Evolutionary conservation across 768 basidiomycete species (phyloP).

Genomic region (Clavulina sp.): DNA sequence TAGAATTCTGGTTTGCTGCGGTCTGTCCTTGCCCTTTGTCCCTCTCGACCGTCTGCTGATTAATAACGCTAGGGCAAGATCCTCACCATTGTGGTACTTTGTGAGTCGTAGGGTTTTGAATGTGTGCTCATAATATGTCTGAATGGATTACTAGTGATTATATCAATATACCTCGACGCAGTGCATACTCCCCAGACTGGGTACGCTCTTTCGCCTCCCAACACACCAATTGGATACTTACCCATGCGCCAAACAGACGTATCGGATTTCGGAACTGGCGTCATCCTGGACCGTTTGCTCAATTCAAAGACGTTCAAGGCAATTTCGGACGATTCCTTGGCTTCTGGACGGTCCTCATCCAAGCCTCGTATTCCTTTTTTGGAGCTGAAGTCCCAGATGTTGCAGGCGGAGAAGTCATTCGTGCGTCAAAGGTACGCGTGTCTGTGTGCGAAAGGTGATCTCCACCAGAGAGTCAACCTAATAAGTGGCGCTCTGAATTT

Average conservation of each 20-base stretch:
- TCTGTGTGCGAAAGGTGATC: too few species aligned
- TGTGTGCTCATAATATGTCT: too few species aligned
- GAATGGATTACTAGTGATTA: too few species aligned
- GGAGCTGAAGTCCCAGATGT: not conserved
- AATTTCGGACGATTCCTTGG: not conserved
- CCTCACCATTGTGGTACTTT: conserved; percentile 15
- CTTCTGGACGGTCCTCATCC: not conserved
- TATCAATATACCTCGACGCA: too few species aligned
- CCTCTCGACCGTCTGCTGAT: not conserved
- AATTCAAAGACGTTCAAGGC: not conserved
- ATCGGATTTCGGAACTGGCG: not conserved
- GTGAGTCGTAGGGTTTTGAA: not conserved
- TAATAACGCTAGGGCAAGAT: conserved; percentile 15
- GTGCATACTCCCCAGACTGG: too few species aligned
- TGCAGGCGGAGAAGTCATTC: not conserved
- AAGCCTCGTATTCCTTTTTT: not conserved
- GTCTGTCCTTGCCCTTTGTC: not conserved
- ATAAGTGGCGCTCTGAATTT: too few species aligned
- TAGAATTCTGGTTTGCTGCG: conserved; percentile 16
- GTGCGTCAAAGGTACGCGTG: not conserved
- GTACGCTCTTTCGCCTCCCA: too few species aligned
- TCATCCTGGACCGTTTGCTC: not conserved
- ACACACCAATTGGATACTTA: too few species aligned
- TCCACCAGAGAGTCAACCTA: too few species aligned
- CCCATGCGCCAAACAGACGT: too few species aligned